Evolutionary conservation across 768 basidiomycete species (phyloP).

Genomic region (Phallus indusiatus): DNA sequence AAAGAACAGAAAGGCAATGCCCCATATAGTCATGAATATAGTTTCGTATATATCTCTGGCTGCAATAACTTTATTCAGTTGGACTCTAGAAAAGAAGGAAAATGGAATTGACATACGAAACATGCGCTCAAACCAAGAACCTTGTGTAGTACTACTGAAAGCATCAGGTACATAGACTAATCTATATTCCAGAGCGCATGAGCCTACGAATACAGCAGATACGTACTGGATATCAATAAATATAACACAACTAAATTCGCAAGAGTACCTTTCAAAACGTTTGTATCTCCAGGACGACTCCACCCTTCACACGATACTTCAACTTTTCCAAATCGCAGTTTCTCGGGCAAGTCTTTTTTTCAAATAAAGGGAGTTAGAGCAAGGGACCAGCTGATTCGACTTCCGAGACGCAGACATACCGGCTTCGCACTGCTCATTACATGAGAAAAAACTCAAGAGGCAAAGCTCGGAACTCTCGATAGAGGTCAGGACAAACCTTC

Average conservation of each 20-base stretch:
- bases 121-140: background rate
- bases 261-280: slow-evolving; percentile 69
- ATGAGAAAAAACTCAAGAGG: background rate
- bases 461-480: background rate
- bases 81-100: background rate
- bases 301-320: slow-evolving; percentile 90
- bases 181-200: slow-evolving; percentile 79
- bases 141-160: slow-evolving; percentile 10
- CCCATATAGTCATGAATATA: slow-evolving; percentile 50
- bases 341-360: slow-evolving; percentile 64
- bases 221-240: background rate
- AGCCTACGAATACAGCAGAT: slow-evolving; percentile 37
- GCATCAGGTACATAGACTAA: slow-evolving; percentile 56
- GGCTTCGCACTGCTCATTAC: slow-evolving; percentile 65
- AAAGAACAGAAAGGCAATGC: slow-evolving; percentile 40
- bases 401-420: background rate
- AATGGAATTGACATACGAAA: background rate
- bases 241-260: background rate
- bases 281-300: slow-evolving; percentile 69
- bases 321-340: slow-evolving; percentile 74
- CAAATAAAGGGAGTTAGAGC: background rate
- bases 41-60: slow-evolving; percentile 38
- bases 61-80: slow-evolving; percentile 17
- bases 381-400: no score
- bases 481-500: slow-evolving; percentile 48